These are phyloP conservation scores for Eucalyptus marginata DNA, from an alignment of 345 rosid species.

Conservation along the genomic window DNA sequence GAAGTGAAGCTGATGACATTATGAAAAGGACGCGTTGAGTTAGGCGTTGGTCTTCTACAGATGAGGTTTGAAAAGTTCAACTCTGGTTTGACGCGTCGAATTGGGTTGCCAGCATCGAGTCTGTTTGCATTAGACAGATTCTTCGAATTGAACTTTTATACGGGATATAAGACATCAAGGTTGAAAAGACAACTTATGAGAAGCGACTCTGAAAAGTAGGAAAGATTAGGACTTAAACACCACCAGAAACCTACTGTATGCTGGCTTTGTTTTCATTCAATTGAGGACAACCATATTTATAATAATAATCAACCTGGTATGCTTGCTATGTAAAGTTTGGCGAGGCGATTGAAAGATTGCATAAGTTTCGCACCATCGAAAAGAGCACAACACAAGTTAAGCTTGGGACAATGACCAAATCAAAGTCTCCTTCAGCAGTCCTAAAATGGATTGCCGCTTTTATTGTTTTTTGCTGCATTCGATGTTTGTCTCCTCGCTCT, in stretches of 20 bases:
- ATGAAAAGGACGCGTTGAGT: background rate
- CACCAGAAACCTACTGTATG: background rate
- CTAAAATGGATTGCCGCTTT: background rate
- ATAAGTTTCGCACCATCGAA: background rate
- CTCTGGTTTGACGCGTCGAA: background rate
- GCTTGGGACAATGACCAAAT: background rate
- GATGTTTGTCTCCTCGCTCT: background rate
- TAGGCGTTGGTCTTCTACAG: background rate
- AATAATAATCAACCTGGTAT: background rate
- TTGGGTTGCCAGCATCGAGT: background rate
- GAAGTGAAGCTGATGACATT: background rate
- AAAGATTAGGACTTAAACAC: background rate
- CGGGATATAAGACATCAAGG: background rate
- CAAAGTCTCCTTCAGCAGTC: background rate
- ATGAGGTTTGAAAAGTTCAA: background rate
- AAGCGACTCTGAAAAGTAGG: background rate
- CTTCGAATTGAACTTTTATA: background rate
- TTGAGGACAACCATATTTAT: background rate
- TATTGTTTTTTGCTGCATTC: background rate
- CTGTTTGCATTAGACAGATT: background rate
- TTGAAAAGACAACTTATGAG: background rate
- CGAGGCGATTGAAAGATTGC: background rate
- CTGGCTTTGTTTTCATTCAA: background rate
- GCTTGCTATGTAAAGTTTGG: background rate
- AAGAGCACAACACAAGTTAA: background rate